phyloP scores from a whole-genome alignment of 768 basidiomycete genomes.

The Podaxis sp. region DNA sequence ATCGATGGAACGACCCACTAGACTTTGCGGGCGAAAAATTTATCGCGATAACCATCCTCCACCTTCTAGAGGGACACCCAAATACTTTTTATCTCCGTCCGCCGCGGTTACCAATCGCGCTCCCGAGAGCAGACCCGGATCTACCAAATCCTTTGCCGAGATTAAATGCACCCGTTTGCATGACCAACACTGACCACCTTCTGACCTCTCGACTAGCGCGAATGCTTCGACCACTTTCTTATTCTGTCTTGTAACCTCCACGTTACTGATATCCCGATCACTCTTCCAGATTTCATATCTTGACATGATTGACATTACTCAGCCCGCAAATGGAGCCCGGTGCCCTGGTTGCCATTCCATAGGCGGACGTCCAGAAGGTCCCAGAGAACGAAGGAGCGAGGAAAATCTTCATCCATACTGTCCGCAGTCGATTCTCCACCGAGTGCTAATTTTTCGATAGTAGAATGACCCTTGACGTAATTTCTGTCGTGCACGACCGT shows the following conservation, averaged over 20 bases:
- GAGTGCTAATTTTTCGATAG: conserved; percentile 4
- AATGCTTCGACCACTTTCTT: not conserved
- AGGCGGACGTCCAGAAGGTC: not conserved
- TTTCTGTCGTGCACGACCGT: not conserved
- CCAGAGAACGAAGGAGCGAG: not conserved
- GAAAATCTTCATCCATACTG: not conserved
- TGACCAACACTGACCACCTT: not conserved
- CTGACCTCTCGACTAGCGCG: not conserved
- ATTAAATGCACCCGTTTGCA: not conserved
- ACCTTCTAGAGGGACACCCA: not conserved
- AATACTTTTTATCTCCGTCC: not conserved
- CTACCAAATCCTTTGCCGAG: not conserved
- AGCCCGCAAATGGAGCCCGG: not conserved
- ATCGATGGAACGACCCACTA: not conserved
- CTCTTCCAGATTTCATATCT: conserved; percentile 19
- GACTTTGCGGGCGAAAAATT: not conserved
- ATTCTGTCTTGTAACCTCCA: not conserved
- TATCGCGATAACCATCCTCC: conserved; percentile 1
- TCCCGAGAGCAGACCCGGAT: not conserved
- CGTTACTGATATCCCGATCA: conserved; percentile 10
- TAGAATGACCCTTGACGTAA: conserved; percentile 7
- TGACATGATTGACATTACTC: not conserved
- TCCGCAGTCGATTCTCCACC: not conserved
- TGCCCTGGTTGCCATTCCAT: not conserved
- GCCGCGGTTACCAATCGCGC: conserved; percentile 2